Evolutionary conservation across 2,329 filamentous ascomycete genomes (phyloP), one percentile per base, ranked within the genome.

Genomic region (Colletotrichum kahawae): DNA sequence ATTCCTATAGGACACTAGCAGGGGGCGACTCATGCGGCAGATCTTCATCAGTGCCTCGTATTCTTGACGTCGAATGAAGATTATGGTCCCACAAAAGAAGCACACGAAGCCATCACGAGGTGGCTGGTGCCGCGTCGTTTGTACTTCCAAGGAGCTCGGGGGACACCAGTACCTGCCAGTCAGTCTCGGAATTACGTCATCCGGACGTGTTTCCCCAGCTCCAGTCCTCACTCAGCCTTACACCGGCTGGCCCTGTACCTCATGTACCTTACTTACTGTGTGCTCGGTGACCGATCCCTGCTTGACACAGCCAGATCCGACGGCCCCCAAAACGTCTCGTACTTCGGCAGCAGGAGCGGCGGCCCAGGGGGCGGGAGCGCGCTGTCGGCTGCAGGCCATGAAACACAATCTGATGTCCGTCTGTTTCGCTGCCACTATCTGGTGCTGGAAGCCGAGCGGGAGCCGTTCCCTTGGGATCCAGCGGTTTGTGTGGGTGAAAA

Each of bases 151-250:
- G 12, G n/a, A 48, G 43, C 43, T 48, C 43, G 12, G n/a, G 43
- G 10, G 9, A 18, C 38, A 48, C n/a, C 12, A 13, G 33, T 13
- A 14, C 12, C 18, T 48, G 54, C n/a, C n/a, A 6, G 21, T 29
- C 24, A 29, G 54, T 57, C 21, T 21, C 14, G 33, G 27, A 65
- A 72, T 69, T 68, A 69, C 38, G 38, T 62, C 64, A 68, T 69
- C 36, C 29, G 21, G 6, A 33, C 38, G n/a, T 21, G n/a, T 16
- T 31, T 34, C 57, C 57, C 29, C 29, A 48, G 43, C 24, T 29
- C 70, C 54, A 24, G 65, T 66, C 60, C 24, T 27, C 24, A 5
- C 59, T 63, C 65, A 72, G 70, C 70, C 70, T 72, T 72, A 72
- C 36, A 31, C 21, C 27, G 54, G 48, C 29, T 24, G 38, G 38